Conservation (phyloP, 495 filamentous ascomycete species). For the Massariosphaeria phaeospora region DNA sequence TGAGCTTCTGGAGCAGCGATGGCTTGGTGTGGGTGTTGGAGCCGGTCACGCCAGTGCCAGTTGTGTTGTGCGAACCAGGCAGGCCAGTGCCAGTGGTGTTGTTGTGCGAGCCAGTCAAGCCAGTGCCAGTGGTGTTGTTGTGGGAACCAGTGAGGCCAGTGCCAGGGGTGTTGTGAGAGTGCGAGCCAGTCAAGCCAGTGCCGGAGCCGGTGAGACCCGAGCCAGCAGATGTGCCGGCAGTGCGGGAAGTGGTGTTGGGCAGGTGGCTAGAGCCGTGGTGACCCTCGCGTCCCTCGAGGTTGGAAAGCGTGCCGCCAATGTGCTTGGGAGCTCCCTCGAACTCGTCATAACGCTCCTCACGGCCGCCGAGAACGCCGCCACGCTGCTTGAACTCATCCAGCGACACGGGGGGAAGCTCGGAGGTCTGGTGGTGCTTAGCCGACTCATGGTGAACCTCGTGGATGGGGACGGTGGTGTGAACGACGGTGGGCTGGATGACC, state of each 20-base stretch:
- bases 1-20: slow-evolving; percentile 46
- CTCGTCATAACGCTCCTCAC: slow-evolving; percentile 50
- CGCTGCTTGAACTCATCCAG: slow-evolving; percentile 56
- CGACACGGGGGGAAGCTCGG: slow-evolving; percentile 54
- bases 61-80: slow-evolving; percentile 3
- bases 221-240: neutral
- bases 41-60: slow-evolving; percentile 9
- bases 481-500: slow-evolving; percentile 57
- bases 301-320: slow-evolving; percentile 36
- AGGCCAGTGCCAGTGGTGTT: neutral
- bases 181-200: neutral
- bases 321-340: slow-evolving; percentile 54
- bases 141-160: neutral
- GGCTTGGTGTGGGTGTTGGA: slow-evolving; percentile 29
- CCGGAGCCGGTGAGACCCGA: neutral
- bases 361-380: slow-evolving; percentile 52
- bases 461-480: slow-evolving; percentile 63
- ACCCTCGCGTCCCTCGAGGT: neutral
- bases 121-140: neutral
- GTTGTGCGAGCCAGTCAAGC: neutral
- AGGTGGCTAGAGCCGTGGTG: neutral
- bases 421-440: slow-evolving; percentile 55
- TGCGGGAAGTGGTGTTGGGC: neutral
- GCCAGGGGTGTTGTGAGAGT: neutral
- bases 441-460: slow-evolving; percentile 62